phyloP scores from a whole-genome alignment of 1,139 yeast species.

The Sugiyamaella sp. region DNA sequence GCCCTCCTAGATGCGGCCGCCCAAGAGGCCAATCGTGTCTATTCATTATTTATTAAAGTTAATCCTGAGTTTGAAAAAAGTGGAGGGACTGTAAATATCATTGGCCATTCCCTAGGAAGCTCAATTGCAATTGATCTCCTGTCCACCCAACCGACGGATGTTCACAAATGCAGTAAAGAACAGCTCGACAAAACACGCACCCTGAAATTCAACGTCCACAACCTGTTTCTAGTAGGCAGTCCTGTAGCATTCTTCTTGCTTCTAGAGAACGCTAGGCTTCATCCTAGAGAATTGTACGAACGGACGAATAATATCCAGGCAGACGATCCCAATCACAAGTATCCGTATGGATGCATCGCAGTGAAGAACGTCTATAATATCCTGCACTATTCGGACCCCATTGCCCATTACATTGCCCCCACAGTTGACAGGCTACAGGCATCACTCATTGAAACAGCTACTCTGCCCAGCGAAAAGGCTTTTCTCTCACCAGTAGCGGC shows the following conservation, averaged over 20 bases:
- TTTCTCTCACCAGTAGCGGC: slow-evolving; percentile 22
- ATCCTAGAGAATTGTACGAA: slow-evolving; percentile 35
- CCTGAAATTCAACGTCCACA: slow-evolving; percentile 62
- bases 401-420: slow-evolving; percentile 45
- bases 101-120: slow-evolving; percentile 93
- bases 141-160: slow-evolving; percentile 56
- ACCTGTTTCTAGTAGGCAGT: slow-evolving; percentile 81
- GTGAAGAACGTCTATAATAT: slow-evolving; percentile 46
- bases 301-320: slow-evolving; percentile 9
- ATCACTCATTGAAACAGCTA: slow-evolving; percentile 35
- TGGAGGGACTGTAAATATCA: slow-evolving; percentile 73
- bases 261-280: slow-evolving; percentile 35
- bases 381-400: slow-evolving; percentile 47
- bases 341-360: slow-evolving; percentile 47
- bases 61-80: slow-evolving; percentile 62
- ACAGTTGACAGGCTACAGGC: slow-evolving; percentile 43
- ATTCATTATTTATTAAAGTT: slow-evolving; percentile 56
- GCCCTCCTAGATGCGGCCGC: slow-evolving; percentile 69
- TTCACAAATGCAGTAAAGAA: slow-evolving; percentile 18
- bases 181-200: slow-evolving; percentile 3
- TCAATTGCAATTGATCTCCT: slow-evolving; percentile 81
- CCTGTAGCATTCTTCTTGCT: slow-evolving; percentile 78
- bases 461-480: slow-evolving; percentile 34
- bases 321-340: slow-evolving; percentile 4
- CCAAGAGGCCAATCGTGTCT: slow-evolving; percentile 69